phyloP scores from a whole-genome alignment of 164 flowering plant species.

The Vitis riparia region DNA sequence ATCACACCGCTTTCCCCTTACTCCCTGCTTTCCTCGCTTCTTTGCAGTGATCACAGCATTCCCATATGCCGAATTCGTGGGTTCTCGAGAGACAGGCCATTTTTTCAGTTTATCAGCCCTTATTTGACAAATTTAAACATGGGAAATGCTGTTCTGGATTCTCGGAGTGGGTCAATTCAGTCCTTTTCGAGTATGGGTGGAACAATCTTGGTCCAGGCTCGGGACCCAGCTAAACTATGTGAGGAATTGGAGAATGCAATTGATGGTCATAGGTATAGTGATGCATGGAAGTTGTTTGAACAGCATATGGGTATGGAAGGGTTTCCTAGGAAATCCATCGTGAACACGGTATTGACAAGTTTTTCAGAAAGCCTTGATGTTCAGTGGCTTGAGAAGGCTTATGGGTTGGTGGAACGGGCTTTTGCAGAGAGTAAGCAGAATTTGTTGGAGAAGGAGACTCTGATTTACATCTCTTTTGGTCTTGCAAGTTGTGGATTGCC shows the following conservation, averaged over 20 bases:
- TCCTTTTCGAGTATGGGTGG: constrained; percentile 46
- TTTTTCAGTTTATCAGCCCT: not conserved
- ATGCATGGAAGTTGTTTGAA: constrained; percentile 69
- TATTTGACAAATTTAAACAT: not conserved
- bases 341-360: constrained; percentile 57
- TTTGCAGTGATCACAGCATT: not conserved
- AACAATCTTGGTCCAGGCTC: constrained; percentile 72
- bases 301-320: constrained; percentile 81
- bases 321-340: constrained; percentile 72
- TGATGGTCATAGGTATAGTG: constrained; percentile 50
- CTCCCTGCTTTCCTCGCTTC: not conserved
- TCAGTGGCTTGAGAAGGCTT: constrained; percentile 67
- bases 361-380: constrained; percentile 53
- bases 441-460: constrained; percentile 60
- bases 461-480: constrained; percentile 63
- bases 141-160: not conserved
- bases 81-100: not conserved
- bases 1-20: not conserved
- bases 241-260: constrained; percentile 56
- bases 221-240: constrained; percentile 61
- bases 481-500: constrained; percentile 67
- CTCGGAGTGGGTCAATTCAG: constrained; percentile 6
- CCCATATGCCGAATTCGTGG: not conserved
- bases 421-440: constrained; percentile 62
- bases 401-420: constrained; percentile 60